Evolutionary conservation across 2,329 filamentous ascomycete genomes (phyloP).

Genomic region (Clarireedia paspali): DNA sequence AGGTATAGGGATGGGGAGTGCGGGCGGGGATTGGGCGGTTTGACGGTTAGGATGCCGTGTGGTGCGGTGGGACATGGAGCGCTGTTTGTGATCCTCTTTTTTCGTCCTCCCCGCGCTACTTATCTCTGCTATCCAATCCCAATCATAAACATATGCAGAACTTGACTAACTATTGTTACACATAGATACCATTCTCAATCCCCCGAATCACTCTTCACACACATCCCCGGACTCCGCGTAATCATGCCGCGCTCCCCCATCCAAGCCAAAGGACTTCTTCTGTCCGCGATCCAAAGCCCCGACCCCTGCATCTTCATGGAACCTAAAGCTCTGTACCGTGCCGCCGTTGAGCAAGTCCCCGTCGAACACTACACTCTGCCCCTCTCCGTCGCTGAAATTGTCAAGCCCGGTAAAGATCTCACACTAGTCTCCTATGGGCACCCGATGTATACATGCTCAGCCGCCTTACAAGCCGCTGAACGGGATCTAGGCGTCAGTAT

Average conservation of each 20-base stretch:
- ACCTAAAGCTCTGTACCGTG: slow-evolving; percentile 66
- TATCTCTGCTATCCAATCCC: background rate
- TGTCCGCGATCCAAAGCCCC: slow-evolving; percentile 53
- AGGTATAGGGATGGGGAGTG: slow-evolving; percentile 57
- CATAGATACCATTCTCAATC: slow-evolving; percentile 61
- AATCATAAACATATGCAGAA: slow-evolving; percentile 12
- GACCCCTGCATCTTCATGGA: slow-evolving; percentile 72
- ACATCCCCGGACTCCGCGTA: slow-evolving; percentile 62
- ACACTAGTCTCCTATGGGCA: slow-evolving; percentile 66
- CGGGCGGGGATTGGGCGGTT: slow-evolving; percentile 49
- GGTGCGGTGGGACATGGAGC: slow-evolving; percentile 67
- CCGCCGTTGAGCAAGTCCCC: slow-evolving; percentile 65
- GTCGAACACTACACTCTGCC: slow-evolving; percentile 59
- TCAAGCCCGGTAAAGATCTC: slow-evolving; percentile 58
- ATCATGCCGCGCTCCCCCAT: slow-evolving; percentile 62
- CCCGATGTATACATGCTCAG: slow-evolving; percentile 59
- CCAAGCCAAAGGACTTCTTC: slow-evolving; percentile 63
- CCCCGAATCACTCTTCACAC: slow-evolving; percentile 63
- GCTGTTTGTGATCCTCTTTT: slow-evolving; percentile 37
- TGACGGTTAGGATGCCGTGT: slow-evolving; percentile 65
- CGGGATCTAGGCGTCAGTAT: slow-evolving; percentile 58
- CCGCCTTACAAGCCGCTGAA: slow-evolving; percentile 59
- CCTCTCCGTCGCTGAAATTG: slow-evolving; percentile 59
- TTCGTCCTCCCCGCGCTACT: background rate
- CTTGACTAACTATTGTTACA: slow-evolving; percentile 7